Evolutionary conservation across 1,284 basidiomycete species (phyloP), one percentile per base, ranked within the genome.

Genomic region (Rhodofomes roseus): DNA sequence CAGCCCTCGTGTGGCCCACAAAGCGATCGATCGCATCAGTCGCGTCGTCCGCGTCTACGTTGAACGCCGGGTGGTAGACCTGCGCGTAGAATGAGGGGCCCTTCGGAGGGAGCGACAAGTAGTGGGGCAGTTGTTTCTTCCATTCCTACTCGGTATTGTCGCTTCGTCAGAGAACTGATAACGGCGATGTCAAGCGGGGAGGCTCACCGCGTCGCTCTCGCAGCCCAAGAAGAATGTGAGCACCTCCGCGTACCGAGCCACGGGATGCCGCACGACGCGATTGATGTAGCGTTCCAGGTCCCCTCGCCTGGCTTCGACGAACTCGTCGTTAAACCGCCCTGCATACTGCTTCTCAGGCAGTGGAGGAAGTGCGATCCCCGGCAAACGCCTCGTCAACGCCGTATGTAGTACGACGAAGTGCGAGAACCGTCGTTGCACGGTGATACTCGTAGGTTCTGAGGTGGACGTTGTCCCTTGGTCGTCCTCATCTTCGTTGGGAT

Each of bases 281-380:
- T 77, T 78, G 25, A 95, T 77, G 73, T 94, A 95, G 44, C 89
- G 77, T 67, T 93, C 90, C 43, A 95, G 76, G 68, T 93, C 92
- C 1, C 89, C 85, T 48, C 92, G 74, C 34, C 93, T 77, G 4
- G 88, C 89, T 68, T 95, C 92, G 6, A 95, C 86, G 64, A 95
- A 95, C 56, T 87, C 90, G 16, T 83, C 80, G 57, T 83, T 90
- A 71, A 94, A 93, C 3, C 91, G 77, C 0, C 90, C 90, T 0
- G 90, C 80, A 65, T 93, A 91, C 66, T 92, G 87, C 70, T 94
- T 92, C 71, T 91, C 88, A 0, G 93, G 93, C 2, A 95, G 78
- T 0, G 91, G 89, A 0, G 92, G 92, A 1, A 95, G 77, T 1
- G 86, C 85, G 40, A 95, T 83, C 0, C 90, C 89, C 8, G 91